Evolutionary conservation across 495 filamentous ascomycete genomes (phyloP).

Genomic region (Penicillium manginii): DNA sequence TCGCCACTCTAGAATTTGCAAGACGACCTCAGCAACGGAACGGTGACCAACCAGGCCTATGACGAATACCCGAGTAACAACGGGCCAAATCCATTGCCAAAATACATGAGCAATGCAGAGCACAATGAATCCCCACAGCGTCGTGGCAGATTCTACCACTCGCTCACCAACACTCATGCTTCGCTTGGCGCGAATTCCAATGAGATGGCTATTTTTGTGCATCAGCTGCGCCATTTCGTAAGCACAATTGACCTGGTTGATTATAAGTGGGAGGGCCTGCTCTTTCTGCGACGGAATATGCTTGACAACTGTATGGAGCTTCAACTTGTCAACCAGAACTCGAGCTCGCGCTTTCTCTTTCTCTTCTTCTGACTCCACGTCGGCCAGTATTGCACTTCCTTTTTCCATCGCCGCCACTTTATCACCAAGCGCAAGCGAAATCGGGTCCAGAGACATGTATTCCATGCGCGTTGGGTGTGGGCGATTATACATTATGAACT

Average conservation of each 20-base stretch:
- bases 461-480: constrained; percentile 91
- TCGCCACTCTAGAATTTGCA: constrained; percentile 87
- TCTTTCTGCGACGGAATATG: constrained; percentile 82
- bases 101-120: constrained; percentile 71
- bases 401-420: constrained; percentile 51
- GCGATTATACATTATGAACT: constrained; percentile 86
- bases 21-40: constrained; percentile 74
- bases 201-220: constrained; percentile 81
- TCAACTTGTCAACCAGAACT: constrained; percentile 83
- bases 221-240: constrained; percentile 83
- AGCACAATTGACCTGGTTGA: constrained; percentile 96
- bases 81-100: constrained; percentile 76
- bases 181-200: constrained; percentile 78
- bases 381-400: constrained; percentile 29
- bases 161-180: constrained; percentile 91
- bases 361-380: constrained; percentile 54
- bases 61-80: constrained; percentile 74
- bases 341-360: constrained; percentile 64
- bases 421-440: constrained; percentile 84
- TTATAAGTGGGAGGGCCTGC: constrained; percentile 73
- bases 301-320: constrained; percentile 79
- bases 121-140: constrained; percentile 74
- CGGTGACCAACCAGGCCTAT: constrained; percentile 80
- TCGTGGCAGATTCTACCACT: constrained; percentile 91
- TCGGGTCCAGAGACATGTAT: constrained; percentile 89